Conservation (phyloP, 192 early-diverging fungal species). For the Entomortierella parvispora region DNA sequence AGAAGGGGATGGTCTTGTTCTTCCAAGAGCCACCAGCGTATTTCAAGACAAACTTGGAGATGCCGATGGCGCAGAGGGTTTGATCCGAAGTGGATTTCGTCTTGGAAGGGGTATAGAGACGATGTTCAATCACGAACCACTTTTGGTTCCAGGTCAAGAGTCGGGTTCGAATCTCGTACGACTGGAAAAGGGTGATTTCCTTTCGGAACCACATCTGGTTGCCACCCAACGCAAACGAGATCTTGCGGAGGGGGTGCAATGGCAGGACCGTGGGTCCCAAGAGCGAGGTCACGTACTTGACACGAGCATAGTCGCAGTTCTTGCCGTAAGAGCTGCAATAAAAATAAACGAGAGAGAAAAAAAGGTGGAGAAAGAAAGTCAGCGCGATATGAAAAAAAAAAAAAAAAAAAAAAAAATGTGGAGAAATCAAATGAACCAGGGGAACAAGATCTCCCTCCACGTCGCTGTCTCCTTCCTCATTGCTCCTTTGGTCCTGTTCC, state of each 20-base stretch:
- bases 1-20: constrained; percentile 51
- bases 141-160: constrained; percentile 60
- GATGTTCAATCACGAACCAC: constrained; percentile 61
- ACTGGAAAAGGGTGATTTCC: constrained; percentile 57
- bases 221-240: constrained; percentile 49
- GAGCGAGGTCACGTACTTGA: constrained; percentile 52
- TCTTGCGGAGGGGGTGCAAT: constrained; percentile 36
- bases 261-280: constrained; percentile 43
- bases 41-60: constrained; percentile 52
- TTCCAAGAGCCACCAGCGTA: constrained; percentile 38
- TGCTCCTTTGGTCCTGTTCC: neutral
- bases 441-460: neutral
- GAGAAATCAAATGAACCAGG: no score
- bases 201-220: constrained; percentile 59
- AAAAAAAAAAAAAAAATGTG: neutral
- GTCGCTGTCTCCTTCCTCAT: neutral
- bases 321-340: constrained; percentile 35
- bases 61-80: constrained; percentile 38
- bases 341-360: neutral
- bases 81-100: neutral
- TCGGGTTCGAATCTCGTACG: constrained; percentile 56
- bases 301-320: constrained; percentile 41
- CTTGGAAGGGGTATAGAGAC: constrained; percentile 40
- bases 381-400: neutral
- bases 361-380: no score